Evolutionary conservation across 768 basidiomycete species (phyloP).

Genomic region (Mycena indigotica): DNA sequence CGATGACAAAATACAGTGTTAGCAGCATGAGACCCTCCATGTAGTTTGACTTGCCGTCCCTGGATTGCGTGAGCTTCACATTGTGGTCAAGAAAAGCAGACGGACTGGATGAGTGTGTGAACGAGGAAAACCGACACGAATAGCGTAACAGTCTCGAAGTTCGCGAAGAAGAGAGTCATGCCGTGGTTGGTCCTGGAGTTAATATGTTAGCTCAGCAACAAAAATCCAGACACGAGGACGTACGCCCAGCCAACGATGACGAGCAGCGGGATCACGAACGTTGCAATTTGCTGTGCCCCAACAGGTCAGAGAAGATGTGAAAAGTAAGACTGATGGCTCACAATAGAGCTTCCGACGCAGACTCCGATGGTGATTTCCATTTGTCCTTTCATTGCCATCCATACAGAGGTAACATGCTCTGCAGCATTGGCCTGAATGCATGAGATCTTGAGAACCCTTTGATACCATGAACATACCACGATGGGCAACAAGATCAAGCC

Average conservation of each 20-base stretch:
- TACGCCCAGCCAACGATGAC: conserved; percentile 89
- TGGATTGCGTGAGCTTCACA: conserved; percentile 21
- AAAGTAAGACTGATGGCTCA: conserved; percentile 37
- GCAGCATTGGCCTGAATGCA: conserved; percentile 68
- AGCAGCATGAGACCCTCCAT: conserved; percentile 86
- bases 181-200: conserved; percentile 60
- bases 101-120: conserved; percentile 76
- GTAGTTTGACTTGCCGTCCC: conserved; percentile 87
- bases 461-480: conserved; percentile 53
- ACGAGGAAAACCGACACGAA: conserved; percentile 89
- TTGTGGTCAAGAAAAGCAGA: conserved; percentile 15
- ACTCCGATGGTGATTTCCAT: conserved; percentile 75
- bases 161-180: conserved; percentile 79
- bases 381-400: conserved; percentile 80
- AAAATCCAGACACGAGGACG: too few relatives aligned
- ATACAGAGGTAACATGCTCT: conserved; percentile 83
- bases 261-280: conserved; percentile 84
- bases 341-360: conserved; percentile 81
- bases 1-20: conserved; percentile 78
- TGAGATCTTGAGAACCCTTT: neutral
- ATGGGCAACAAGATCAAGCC: conserved; percentile 86
- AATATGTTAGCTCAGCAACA: too few relatives aligned
- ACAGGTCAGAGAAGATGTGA: neutral
- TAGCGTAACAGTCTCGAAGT: conserved; percentile 86
- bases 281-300: conserved; percentile 66